These are phyloP conservation scores for Asterochloris sp. DNA, from an alignment of 139 green algal genomes.

Conservation along the genomic window DNA sequence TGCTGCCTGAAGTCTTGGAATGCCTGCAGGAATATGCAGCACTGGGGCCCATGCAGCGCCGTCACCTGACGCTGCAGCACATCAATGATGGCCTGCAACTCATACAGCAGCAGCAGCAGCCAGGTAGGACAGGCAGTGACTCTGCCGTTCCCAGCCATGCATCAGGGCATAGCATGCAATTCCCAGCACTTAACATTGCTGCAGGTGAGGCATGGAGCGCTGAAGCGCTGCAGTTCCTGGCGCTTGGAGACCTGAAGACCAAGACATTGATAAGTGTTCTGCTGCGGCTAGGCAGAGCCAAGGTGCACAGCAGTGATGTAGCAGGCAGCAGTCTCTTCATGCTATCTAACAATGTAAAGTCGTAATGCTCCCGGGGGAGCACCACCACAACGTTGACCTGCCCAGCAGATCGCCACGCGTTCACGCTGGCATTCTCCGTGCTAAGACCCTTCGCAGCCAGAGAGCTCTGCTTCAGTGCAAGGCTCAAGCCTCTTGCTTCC, in stretches of 20 bases:
- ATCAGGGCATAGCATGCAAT: not conserved
- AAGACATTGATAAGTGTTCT: not conserved
- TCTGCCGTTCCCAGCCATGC: not conserved
- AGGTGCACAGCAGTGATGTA: too few relatives aligned
- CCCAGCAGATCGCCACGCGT: too few relatives aligned
- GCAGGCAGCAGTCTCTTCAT: too few relatives aligned
- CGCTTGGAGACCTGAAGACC: not conserved
- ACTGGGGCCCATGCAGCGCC: constrained; percentile 1
- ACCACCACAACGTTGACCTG: too few relatives aligned
- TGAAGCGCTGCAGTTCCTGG: not conserved
- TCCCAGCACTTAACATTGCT: not conserved
- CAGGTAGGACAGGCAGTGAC: not conserved
- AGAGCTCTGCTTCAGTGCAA: too few relatives aligned
- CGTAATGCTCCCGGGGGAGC: too few relatives aligned
- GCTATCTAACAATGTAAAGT: too few relatives aligned
- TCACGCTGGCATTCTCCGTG: too few relatives aligned
- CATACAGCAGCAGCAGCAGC: not conserved
- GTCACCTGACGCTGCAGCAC: constrained; percentile 1
- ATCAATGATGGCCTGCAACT: not conserved
- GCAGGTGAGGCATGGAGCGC: not conserved
- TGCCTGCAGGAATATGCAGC: constrained; percentile 2
- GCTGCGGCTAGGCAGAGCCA: not conserved
- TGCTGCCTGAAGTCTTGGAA: not conserved
- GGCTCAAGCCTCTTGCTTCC: too few relatives aligned
- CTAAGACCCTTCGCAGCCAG: too few relatives aligned